phyloP scores from a whole-genome alignment of 495 filamentous ascomycete genomes.

The Hyaloscypha finlandica region DNA sequence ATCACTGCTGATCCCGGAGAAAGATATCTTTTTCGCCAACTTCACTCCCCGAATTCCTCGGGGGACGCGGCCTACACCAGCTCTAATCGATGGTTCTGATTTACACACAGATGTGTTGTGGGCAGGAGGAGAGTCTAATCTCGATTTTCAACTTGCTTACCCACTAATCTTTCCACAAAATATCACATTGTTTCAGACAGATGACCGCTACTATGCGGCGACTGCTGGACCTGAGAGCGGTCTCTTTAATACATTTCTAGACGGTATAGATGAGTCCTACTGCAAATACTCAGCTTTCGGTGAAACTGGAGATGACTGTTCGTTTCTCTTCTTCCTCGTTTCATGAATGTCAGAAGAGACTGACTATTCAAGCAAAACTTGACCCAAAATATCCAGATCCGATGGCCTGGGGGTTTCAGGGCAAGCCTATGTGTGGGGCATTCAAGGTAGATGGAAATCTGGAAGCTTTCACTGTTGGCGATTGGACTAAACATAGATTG shows the following conservation, averaged over 20 bases:
- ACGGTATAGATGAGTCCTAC: conserved; percentile 64
- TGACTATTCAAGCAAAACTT: conserved; percentile 26
- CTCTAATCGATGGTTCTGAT: conserved; percentile 24
- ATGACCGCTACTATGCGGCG: conserved; percentile 34
- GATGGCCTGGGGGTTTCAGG: conserved; percentile 50
- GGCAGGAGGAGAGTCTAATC: conserved; percentile 24
- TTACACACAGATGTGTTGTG: conserved; percentile 1
- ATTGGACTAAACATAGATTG: background rate
- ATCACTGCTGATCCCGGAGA: too few relatives aligned
- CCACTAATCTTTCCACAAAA: conserved; percentile 26
- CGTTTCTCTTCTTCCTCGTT: conserved; percentile 29
- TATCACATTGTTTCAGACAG: conserved; percentile 25
- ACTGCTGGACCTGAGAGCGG: conserved; percentile 36
- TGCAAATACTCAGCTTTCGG: conserved; percentile 54
- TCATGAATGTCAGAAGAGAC: conserved; percentile 8
- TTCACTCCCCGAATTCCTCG: conserved; percentile 40
- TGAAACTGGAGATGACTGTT: conserved; percentile 33
- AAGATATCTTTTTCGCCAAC: conserved; percentile 57
- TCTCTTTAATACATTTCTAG: conserved; percentile 51
- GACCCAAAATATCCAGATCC: conserved; percentile 60
- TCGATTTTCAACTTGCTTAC: conserved; percentile 25
- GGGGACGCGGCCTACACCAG: conserved; percentile 28
- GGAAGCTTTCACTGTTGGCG: background rate
- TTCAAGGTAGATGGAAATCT: conserved; percentile 35
- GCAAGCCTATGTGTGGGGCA: conserved; percentile 60